Conservation (phyloP, 2,329 filamentous ascomycete genomes). For the Fusarium mundagurra region DNA sequence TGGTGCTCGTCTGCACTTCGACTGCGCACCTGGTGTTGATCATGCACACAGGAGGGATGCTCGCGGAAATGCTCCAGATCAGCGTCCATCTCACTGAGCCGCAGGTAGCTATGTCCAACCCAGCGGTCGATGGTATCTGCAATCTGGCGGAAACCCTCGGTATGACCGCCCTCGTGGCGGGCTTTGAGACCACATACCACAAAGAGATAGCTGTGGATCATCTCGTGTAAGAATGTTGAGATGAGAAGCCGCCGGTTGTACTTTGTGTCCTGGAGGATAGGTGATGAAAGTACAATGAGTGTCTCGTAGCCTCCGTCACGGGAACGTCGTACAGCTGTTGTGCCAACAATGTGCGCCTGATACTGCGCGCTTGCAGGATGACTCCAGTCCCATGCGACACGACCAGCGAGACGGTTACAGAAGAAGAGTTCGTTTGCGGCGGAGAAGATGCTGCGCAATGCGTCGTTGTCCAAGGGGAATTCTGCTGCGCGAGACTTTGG, state of each 20-base stretch:
- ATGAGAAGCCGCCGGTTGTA: slow-evolving; percentile 71
- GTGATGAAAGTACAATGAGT: slow-evolving; percentile 68
- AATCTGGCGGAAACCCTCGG: slow-evolving; percentile 67
- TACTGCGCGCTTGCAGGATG: slow-evolving; percentile 60
- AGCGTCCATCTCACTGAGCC: slow-evolving; percentile 69
- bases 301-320: slow-evolving; percentile 66
- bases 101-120: slow-evolving; percentile 65
- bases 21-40: slow-evolving; percentile 36
- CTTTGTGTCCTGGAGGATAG: slow-evolving; percentile 63
- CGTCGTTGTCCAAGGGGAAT: slow-evolving; percentile 66
- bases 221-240: slow-evolving; percentile 72
- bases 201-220: slow-evolving; percentile 74
- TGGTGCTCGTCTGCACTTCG: slow-evolving; percentile 28
- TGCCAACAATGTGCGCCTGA: slow-evolving; percentile 67
- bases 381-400: slow-evolving; percentile 72
- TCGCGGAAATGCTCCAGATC: slow-evolving; percentile 65
- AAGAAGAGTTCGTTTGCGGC: slow-evolving; percentile 73
- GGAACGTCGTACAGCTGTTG: slow-evolving; percentile 65
- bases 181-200: slow-evolving; percentile 69
- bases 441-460: slow-evolving; percentile 67
- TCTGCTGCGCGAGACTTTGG: slow-evolving; percentile 57
- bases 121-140: slow-evolving; percentile 69
- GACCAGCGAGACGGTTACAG: slow-evolving; percentile 61
- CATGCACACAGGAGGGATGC: slow-evolving; percentile 30
- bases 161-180: slow-evolving; percentile 66